Evolutionary conservation across 768 basidiomycete species (phyloP).

Genomic region (Sistotremastrum niveocremeum): DNA sequence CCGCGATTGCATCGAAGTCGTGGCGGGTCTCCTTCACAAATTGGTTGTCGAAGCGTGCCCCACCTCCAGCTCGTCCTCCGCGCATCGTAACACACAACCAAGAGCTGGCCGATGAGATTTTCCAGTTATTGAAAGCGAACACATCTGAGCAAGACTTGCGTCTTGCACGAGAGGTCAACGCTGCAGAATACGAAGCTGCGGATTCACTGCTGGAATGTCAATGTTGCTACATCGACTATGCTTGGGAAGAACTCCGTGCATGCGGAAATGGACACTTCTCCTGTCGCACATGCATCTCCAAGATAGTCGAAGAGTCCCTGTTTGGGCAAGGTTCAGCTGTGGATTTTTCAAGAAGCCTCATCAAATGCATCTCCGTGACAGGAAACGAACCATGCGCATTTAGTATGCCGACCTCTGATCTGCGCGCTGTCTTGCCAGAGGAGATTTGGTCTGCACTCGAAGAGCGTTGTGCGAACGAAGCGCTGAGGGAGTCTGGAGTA

Average conservation of each 20-base stretch:
- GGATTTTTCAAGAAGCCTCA: not conserved
- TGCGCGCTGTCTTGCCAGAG: not conserved
- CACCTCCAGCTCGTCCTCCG: not conserved
- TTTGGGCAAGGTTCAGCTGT: constrained; percentile 1
- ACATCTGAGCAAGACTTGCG: not conserved
- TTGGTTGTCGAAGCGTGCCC: not conserved
- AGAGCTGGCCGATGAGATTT: constrained; percentile 1
- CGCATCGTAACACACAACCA: not conserved
- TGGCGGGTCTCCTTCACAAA: constrained; percentile 3
- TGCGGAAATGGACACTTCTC: constrained; percentile 6
- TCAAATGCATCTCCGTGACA: constrained; percentile 6
- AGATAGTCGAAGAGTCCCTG: not conserved
- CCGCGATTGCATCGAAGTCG: constrained; percentile 1
- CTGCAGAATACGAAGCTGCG: not conserved
- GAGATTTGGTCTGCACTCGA: not conserved
- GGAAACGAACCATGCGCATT: not conserved
- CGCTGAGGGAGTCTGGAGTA: not conserved
- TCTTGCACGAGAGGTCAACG: constrained; percentile 2
- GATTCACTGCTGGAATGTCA: constrained; percentile 6
- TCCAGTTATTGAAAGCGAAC: not conserved
- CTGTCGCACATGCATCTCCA: constrained; percentile 3
- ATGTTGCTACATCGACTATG: constrained; percentile 8
- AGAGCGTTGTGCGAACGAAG: not conserved
- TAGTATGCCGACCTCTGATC: not conserved
- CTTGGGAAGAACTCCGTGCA: constrained; percentile 6